A percentile compares a stretch with the other conserved stretches of the same genome.
Conservation (phyloP, 495 filamentous ascomycete genomes). For the Aspergillus biplanus region DNA sequence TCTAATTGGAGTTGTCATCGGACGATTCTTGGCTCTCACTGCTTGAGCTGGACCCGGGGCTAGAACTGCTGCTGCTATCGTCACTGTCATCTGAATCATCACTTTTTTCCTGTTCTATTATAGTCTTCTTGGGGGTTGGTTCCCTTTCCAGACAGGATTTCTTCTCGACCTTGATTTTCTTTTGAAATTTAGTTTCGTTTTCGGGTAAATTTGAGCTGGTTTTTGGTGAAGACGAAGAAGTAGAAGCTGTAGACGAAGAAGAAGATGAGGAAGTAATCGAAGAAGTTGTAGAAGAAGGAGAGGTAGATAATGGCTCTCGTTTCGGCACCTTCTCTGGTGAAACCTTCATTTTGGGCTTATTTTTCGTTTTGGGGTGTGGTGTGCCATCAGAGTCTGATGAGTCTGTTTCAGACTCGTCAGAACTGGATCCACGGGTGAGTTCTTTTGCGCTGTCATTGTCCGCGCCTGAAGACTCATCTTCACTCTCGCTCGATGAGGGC, state of each 20-base stretch:
- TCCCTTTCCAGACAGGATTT: background rate
- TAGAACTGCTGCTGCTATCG: background rate
- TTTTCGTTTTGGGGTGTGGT: too few relatives aligned
- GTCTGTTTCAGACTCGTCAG: too few relatives aligned
- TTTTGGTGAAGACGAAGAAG: background rate
- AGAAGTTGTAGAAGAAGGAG: background rate
- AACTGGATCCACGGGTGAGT: too few relatives aligned
- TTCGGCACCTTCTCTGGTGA: too few relatives aligned
- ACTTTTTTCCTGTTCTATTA: background rate
- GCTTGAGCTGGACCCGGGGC: background rate
- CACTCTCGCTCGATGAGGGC: background rate
- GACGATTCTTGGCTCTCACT: background rate
- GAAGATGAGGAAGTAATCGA: background rate
- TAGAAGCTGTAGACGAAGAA: background rate
- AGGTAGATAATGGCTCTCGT: too few relatives aligned
- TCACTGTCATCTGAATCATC: background rate
- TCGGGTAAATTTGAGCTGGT: background rate
- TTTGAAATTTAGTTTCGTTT: background rate
- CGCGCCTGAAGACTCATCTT: too few relatives aligned
- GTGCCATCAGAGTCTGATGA: too few relatives aligned
- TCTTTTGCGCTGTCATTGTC: too few relatives aligned
- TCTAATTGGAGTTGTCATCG: background rate
- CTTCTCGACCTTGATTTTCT: slow-evolving; percentile 2
- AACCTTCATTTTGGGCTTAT: too few relatives aligned
- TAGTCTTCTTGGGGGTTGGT: background rate